A percentile compares a stretch with the other conserved stretches of the same genome.
Evolutionary conservation across 1,284 basidiomycete genomes (phyloP).

Genomic region (Puccinia horiana): DNA sequence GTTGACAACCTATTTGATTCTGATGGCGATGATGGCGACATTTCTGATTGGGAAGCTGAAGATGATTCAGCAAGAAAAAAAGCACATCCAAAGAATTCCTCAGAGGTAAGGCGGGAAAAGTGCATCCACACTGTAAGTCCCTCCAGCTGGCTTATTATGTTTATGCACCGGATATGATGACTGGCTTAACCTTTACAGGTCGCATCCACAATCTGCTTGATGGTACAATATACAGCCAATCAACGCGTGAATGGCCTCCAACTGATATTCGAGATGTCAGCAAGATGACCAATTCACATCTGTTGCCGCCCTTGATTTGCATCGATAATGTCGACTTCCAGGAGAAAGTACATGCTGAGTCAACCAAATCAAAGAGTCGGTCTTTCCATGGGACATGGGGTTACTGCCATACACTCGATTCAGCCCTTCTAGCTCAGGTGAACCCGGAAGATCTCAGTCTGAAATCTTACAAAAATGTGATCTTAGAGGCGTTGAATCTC

Average conservation of each 20-base stretch:
- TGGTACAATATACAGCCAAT: background rate
- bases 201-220: background rate
- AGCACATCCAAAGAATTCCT: background rate
- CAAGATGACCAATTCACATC: background rate
- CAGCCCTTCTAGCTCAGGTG: too few species aligned
- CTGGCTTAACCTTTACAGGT: background rate
- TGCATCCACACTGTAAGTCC: too few species aligned
- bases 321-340: slow-evolving; percentile 11
- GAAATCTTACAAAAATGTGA: too few species aligned
- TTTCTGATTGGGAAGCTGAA: background rate
- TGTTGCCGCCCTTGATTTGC: background rate
- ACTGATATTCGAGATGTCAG: background rate
- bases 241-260: background rate
- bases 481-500: too few species aligned
- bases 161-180: too few species aligned
- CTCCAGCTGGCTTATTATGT: background rate
- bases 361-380: background rate
- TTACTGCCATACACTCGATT: background rate
- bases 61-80: background rate
- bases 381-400: background rate
- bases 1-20: background rate
- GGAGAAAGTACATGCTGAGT: background rate
- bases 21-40: too few species aligned
- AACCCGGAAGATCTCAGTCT: too few species aligned
- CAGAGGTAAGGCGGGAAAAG: background rate